These are phyloP conservation scores for Inga oerstediana DNA, from an alignment of 306 rosid species.

Conservation along the genomic window DNA sequence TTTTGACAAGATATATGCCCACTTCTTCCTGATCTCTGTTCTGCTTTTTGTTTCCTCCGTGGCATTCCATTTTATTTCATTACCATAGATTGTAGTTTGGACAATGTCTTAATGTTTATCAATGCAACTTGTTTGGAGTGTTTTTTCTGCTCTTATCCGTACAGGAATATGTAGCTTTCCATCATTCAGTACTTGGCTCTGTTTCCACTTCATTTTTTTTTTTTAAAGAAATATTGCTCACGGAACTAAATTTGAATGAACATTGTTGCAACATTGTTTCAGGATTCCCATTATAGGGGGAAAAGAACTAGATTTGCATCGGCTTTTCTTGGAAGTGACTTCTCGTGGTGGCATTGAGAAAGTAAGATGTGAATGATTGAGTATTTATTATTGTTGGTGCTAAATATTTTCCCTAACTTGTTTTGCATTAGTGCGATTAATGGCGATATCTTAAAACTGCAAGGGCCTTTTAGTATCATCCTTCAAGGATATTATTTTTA, in stretches of 20 bases:
- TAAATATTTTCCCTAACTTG: neutral
- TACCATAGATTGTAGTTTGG: neutral
- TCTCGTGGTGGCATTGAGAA: constrained; percentile 79
- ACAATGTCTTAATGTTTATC: neutral
- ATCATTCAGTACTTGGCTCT: neutral
- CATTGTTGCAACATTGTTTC: constrained; percentile 5
- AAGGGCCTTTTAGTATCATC: neutral
- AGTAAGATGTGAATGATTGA: constrained; percentile 48
- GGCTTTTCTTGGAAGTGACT: constrained; percentile 78
- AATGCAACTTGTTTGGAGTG: neutral
- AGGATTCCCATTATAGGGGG: constrained; percentile 92
- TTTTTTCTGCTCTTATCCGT: neutral
- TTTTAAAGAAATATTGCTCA: neutral
- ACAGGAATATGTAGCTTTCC: neutral
- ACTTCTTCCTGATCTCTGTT: neutral
- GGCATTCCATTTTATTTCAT: neutral
- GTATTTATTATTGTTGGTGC: neutral
- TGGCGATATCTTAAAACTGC: neutral
- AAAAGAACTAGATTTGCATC: constrained; percentile 76
- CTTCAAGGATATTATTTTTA: neutral
- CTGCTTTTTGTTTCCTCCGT: neutral
- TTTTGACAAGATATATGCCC: neutral
- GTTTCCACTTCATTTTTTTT: neutral
- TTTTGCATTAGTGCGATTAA: neutral
- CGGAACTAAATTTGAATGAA: neutral